Conservation (phyloP, 176 grass and related monocot species). For the Tillandsia fasciculata region DNA sequence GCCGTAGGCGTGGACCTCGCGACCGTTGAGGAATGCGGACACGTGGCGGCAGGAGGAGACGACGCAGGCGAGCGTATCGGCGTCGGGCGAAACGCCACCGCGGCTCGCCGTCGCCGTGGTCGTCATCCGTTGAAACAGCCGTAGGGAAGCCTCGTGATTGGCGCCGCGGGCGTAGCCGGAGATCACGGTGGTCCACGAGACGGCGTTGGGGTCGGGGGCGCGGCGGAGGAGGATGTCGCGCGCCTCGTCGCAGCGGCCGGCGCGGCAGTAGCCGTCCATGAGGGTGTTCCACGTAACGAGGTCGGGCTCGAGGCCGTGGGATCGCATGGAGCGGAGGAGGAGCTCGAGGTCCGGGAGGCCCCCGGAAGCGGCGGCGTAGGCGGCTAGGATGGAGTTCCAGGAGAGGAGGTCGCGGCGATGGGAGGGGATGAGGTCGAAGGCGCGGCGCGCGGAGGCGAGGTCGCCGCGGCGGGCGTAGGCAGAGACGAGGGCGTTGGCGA, state of each 20-base stretch:
- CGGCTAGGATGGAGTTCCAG: conserved; percentile 41
- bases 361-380: conserved; percentile 8
- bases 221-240: conserved; percentile 30
- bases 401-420: conserved; percentile 31
- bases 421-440: conserved; percentile 31
- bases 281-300: conserved; percentile 37
- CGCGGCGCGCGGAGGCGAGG: conserved; percentile 23
- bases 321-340: conserved; percentile 15
- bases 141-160: conserved; percentile 26
- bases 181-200: conserved; percentile 43
- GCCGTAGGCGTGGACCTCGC: conserved; percentile 42
- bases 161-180: conserved; percentile 20
- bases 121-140: conserved; percentile 31
- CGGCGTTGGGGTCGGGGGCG: conserved; percentile 9
- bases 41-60: conserved; percentile 48
- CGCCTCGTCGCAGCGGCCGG: conserved; percentile 32
- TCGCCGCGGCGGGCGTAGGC: conserved; percentile 34
- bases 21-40: conserved; percentile 22
- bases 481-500: conserved; percentile 56
- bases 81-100: conserved; percentile 28
- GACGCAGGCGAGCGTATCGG: conserved; percentile 44
- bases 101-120: background rate
- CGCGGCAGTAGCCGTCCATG: conserved; percentile 49
- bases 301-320: conserved; percentile 22
- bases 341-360: background rate